A percentile compares a stretch with the other conserved stretches of the same genome.
These are phyloP conservation scores for Amaranthus cruentus DNA, from an alignment of 148 eudicot genomes.

Conservation along the genomic window DNA sequence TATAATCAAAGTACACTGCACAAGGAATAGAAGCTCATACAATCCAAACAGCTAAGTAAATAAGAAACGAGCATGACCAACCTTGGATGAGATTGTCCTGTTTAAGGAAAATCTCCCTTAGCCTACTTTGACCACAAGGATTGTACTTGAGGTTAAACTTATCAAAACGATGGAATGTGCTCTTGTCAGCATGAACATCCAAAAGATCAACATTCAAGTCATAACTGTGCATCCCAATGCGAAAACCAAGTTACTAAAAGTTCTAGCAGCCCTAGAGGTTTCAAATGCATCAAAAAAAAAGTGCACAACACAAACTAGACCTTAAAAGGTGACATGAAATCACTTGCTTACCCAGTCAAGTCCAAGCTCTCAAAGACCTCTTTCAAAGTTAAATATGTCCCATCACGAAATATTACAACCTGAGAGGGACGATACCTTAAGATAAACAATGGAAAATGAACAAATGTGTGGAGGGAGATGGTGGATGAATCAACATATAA, in stretches of 20 bases:
- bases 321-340: background rate
- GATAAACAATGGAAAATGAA: background rate
- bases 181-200: conserved; percentile 99
- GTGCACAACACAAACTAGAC: no score
- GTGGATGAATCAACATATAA: background rate
- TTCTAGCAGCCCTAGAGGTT: background rate
- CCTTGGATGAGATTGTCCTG: conserved; percentile 99
- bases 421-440: conserved; percentile 25
- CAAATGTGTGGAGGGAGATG: background rate
- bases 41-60: background rate
- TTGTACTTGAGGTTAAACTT: conserved; percentile 97
- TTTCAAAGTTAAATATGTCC: conserved; percentile 88
- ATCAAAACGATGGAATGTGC: conserved; percentile 99
- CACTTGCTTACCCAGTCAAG: conserved; percentile 69
- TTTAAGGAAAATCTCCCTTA: conserved; percentile 93
- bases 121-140: conserved; percentile 99
- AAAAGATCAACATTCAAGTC: conserved; percentile 95
- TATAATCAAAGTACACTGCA: background rate
- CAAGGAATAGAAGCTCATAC: background rate
- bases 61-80: conserved; percentile 27
- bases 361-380: conserved; percentile 99
- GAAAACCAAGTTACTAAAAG: background rate
- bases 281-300: conserved; percentile 7
- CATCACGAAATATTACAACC: conserved; percentile 99
- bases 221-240: conserved; percentile 43